phyloP scores from a whole-genome alignment of 192 early-diverging fungal genomes.

The Phlyctochytrium planicorne region DNA sequence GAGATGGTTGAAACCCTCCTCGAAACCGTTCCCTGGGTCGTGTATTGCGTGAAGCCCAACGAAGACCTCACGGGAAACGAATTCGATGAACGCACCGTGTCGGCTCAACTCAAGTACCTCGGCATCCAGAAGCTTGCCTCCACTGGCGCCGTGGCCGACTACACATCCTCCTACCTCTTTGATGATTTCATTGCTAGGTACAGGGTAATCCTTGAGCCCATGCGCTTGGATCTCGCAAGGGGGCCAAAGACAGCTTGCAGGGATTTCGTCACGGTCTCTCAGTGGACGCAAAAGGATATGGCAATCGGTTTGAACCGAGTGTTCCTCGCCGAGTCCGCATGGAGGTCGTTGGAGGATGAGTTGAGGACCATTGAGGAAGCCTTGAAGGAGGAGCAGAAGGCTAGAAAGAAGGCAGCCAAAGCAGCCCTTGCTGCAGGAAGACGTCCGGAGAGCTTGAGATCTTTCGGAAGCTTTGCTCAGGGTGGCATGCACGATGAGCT shows the following conservation, averaged over 20 bases:
- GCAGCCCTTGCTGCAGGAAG: neutral
- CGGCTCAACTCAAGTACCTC: constrained; percentile 66
- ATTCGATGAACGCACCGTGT: constrained; percentile 64
- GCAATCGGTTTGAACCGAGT: constrained; percentile 38
- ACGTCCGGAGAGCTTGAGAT: neutral
- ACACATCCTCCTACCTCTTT: constrained; percentile 67
- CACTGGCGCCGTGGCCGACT: constrained; percentile 67
- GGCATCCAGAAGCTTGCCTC: constrained; percentile 70
- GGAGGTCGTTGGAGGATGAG: constrained; percentile 45
- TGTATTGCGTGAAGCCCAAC: constrained; percentile 79
- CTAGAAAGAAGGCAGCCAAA: neutral
- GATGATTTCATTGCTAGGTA: constrained; percentile 76
- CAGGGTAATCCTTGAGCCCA: constrained; percentile 51
- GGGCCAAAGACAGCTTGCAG: constrained; percentile 32
- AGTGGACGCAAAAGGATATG: constrained; percentile 44
- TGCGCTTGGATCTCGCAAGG: constrained; percentile 30
- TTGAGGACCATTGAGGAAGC: constrained; percentile 40
- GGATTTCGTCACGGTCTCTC: constrained; percentile 33
- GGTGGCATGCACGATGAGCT: neutral
- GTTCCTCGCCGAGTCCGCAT: constrained; percentile 43
- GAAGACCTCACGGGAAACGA: constrained; percentile 43
- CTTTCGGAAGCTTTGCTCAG: neutral
- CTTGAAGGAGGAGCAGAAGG: constrained; percentile 32
- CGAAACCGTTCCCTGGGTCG: constrained; percentile 77
- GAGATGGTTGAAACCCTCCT: constrained; percentile 77